These are phyloP conservation scores for Hydnum rufescens DNA, from an alignment of 768 basidiomycete species.

Conservation along the genomic window DNA sequence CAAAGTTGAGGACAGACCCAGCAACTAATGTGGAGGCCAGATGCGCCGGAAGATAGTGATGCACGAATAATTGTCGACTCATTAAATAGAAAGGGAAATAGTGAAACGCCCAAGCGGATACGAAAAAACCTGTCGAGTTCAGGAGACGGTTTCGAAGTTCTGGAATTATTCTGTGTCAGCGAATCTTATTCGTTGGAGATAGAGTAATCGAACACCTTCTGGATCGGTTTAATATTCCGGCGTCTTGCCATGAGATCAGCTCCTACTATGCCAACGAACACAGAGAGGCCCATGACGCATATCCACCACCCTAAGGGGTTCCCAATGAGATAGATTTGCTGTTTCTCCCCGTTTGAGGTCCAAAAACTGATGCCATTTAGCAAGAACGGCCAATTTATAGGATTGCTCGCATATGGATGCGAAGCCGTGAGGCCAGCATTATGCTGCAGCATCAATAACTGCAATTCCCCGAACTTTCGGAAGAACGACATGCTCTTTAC, in stretches of 20 bases:
- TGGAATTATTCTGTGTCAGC: constrained; percentile 17
- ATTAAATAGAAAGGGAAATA: constrained; percentile 97
- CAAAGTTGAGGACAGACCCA: constrained; percentile 78
- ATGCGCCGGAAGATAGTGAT: constrained; percentile 96
- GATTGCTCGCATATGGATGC: constrained; percentile 90
- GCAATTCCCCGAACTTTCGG: constrained; percentile 83
- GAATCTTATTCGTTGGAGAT: background rate
- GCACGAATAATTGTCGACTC: constrained; percentile 90
- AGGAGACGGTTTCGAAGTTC: constrained; percentile 85
- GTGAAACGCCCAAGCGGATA: constrained; percentile 85
- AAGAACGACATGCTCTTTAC: constrained; percentile 82
- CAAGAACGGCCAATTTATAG: constrained; percentile 97
- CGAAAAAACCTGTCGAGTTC: constrained; percentile 93
- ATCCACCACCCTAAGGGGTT: constrained; percentile 93
- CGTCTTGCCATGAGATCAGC: constrained; percentile 82
- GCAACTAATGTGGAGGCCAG: constrained; percentile 82
- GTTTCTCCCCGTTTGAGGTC: constrained; percentile 67
- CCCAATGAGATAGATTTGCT: constrained; percentile 93
- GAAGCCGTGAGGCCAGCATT: constrained; percentile 97
- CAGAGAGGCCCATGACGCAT: constrained; percentile 64
- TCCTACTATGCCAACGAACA: constrained; percentile 75
- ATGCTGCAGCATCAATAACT: constrained; percentile 91
- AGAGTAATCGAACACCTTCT: constrained; percentile 37
- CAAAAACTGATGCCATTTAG: constrained; percentile 95
- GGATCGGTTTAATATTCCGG: constrained; percentile 68